These are phyloP conservation scores for Basipetospora chlamydospora DNA, from an alignment of 2,329 filamentous ascomycete genomes.

Conservation along the genomic window DNA sequence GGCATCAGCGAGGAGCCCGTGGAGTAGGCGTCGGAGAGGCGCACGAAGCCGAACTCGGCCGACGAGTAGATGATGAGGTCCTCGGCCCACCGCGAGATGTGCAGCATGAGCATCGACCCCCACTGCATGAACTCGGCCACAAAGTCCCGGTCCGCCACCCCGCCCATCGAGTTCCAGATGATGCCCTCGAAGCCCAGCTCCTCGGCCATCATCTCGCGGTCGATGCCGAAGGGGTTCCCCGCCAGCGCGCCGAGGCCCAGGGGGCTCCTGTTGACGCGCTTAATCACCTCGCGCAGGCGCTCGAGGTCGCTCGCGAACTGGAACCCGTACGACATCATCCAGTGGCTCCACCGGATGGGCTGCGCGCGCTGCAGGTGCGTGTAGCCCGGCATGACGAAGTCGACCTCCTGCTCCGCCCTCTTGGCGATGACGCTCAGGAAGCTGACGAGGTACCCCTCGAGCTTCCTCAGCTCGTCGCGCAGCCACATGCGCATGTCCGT, in stretches of 20 bases:
- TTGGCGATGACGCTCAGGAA: constrained; percentile 55
- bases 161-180: constrained; percentile 63
- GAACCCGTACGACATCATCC: constrained; percentile 61
- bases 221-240: constrained; percentile 70
- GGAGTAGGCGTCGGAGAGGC: constrained; percentile 63
- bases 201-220: constrained; percentile 62
- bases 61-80: constrained; percentile 76
- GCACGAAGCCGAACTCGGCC: constrained; percentile 62
- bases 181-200: constrained; percentile 69
- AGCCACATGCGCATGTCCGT: constrained; percentile 88
- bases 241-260: constrained; percentile 66
- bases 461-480: constrained; percentile 53
- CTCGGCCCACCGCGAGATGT: constrained; percentile 69
- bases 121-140: constrained; percentile 71
- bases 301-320: constrained; percentile 63
- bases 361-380: constrained; percentile 74
- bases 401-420: constrained; percentile 61
- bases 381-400: constrained; percentile 74
- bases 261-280: constrained; percentile 58
- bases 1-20: constrained; percentile 69
- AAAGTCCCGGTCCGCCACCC: constrained; percentile 67
- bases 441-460: constrained; percentile 54
- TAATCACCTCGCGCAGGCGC: constrained; percentile 57
- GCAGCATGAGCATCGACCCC: constrained; percentile 62
- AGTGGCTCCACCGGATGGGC: constrained; percentile 70